A percentile compares a stretch with the other conserved stretches of the same genome.
Evolutionary conservation across 225 moss, liverwort and hornwort species (phyloP).

Genomic region (Physcomitrellopsis africana): DNA sequence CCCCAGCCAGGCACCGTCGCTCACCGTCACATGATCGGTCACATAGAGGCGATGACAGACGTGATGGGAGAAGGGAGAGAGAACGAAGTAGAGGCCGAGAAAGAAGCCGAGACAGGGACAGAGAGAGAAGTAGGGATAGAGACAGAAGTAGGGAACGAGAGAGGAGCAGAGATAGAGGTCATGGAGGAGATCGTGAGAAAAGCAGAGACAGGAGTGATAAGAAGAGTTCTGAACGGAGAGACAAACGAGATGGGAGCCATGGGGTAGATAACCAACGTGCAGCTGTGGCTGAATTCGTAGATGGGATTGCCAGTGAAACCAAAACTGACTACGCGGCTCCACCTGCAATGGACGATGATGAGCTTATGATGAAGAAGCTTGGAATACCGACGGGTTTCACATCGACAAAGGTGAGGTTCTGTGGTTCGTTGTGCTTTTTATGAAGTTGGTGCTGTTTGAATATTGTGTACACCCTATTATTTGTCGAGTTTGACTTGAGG

Average conservation of each 20-base stretch:
- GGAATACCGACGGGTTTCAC: slow-evolving; percentile 90
- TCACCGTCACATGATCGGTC: slow-evolving; percentile 53
- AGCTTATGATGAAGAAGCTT: slow-evolving; percentile 83
- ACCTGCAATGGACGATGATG: slow-evolving; percentile 73
- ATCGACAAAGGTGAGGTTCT: slow-evolving; percentile 62
- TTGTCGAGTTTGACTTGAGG: neutral
- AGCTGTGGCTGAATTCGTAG: slow-evolving; percentile 96
- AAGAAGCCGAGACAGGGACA: slow-evolving; percentile 45
- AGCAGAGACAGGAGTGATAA: slow-evolving; percentile 52
- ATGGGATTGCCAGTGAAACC: slow-evolving; percentile 90
- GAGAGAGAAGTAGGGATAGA: slow-evolving; percentile 70
- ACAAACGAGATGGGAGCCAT: slow-evolving; percentile 58
- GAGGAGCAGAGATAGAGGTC: slow-evolving; percentile 64
- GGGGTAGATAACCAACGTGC: slow-evolving; percentile 86
- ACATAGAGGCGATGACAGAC: slow-evolving; percentile 49
- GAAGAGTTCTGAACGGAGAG: slow-evolving; percentile 57
- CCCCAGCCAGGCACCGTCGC: slow-evolving; percentile 68
- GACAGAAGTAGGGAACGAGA: slow-evolving; percentile 48
- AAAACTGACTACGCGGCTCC: slow-evolving; percentile 55
- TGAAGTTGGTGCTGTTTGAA: neutral
- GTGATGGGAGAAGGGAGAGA: slow-evolving; percentile 43
- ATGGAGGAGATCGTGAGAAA: slow-evolving; percentile 53
- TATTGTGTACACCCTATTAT: neutral
- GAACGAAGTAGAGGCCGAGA: slow-evolving; percentile 57
- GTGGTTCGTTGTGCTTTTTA: neutral